Evolutionary conservation across 176 grass and related monocot species (phyloP).

Genomic region (Paspalum vaginatum): DNA sequence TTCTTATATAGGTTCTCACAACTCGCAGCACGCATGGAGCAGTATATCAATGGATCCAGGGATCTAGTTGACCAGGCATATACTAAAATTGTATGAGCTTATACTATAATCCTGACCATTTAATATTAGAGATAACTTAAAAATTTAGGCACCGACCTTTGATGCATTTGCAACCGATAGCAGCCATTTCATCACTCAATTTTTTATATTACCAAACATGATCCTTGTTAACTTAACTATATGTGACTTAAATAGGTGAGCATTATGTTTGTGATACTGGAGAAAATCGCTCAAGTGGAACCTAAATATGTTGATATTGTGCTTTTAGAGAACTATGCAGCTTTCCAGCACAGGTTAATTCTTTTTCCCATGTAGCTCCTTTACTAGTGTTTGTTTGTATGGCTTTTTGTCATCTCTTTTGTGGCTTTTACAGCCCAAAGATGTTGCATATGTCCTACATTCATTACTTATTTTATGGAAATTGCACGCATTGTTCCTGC

Average conservation of each 20-base stretch:
- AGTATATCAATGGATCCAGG: slow-evolving; percentile 86
- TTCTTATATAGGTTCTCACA: slow-evolving; percentile 69
- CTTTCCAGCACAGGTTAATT: slow-evolving; percentile 83
- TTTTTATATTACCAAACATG: background rate
- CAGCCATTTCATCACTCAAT: background rate
- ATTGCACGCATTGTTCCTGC: no score
- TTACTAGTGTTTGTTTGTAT: background rate
- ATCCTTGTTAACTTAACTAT: slow-evolving; percentile 9
- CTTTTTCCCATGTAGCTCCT: background rate
- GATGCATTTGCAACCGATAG: slow-evolving; percentile 23
- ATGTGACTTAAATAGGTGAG: slow-evolving; percentile 56
- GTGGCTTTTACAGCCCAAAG: background rate
- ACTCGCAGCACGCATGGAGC: slow-evolving; percentile 89
- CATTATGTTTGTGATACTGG: slow-evolving; percentile 94
- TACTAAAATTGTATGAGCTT: slow-evolving; percentile 79
- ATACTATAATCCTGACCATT: background rate
- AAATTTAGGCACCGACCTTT: background rate
- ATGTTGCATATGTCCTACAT: background rate
- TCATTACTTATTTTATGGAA: background rate
- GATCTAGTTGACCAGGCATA: slow-evolving; percentile 94
- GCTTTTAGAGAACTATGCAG: slow-evolving; percentile 92
- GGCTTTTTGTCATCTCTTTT: background rate
- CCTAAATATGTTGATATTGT: slow-evolving; percentile 92
- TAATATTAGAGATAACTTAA: background rate
- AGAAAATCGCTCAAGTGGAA: slow-evolving; percentile 90